A percentile compares a stretch with the other conserved stretches of the same genome.
Evolutionary conservation across 345 rosid genomes (phyloP).

Genomic region (Carallia brachiata): DNA sequence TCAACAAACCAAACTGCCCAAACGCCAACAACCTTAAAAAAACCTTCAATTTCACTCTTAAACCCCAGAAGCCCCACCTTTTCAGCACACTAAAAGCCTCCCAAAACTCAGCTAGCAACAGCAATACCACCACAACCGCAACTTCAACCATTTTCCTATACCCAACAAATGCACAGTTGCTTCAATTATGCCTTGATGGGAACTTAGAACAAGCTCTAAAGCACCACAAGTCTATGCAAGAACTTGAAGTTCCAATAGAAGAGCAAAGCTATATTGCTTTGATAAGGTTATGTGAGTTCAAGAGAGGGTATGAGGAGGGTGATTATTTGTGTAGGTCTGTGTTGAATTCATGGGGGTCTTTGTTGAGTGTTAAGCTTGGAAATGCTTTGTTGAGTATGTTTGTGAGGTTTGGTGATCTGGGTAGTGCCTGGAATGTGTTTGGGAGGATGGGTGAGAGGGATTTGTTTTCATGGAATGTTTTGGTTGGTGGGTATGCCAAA

Average conservation of each 20-base stretch:
- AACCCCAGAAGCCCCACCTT: constrained; percentile 23
- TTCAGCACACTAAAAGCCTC: constrained; percentile 39
- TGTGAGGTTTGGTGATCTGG: constrained; percentile 76
- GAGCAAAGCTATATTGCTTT: constrained; percentile 61
- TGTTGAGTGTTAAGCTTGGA: constrained; percentile 60
- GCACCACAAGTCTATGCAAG: constrained; percentile 60
- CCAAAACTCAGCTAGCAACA: constrained; percentile 31
- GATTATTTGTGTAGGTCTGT: constrained; percentile 42
- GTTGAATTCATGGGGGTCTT: constrained; percentile 29
- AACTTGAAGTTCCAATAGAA: constrained; percentile 43
- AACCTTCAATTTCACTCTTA: constrained; percentile 29
- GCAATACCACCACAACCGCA: not conserved
- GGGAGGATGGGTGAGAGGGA: constrained; percentile 80
- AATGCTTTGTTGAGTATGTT: constrained; percentile 77
- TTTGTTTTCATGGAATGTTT: constrained; percentile 88
- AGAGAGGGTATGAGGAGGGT: constrained; percentile 59
- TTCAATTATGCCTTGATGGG: constrained; percentile 56
- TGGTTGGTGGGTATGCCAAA: constrained; percentile 86
- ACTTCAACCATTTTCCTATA: constrained; percentile 9
- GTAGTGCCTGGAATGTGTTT: constrained; percentile 81
- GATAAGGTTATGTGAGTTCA: constrained; percentile 71
- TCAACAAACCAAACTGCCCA: constrained; percentile 15
- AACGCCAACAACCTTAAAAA: constrained; percentile 17
- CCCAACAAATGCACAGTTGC: constrained; percentile 46
- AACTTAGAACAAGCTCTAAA: constrained; percentile 56